phyloP scores from a whole-genome alignment of 1,284 basidiomycete species.

The Austroboletus niveus region DNA sequence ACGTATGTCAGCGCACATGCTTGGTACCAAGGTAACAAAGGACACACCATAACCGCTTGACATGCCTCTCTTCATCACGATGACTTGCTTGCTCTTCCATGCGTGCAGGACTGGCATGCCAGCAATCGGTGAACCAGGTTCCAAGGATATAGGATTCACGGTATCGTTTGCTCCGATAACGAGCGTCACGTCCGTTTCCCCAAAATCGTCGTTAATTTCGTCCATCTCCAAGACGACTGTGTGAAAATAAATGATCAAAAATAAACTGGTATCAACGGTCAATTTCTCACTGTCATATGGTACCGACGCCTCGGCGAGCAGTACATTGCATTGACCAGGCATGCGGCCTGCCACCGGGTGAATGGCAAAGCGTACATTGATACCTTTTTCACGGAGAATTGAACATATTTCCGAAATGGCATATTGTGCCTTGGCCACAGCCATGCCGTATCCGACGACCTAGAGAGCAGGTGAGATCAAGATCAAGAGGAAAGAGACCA shows the following conservation, averaged over 20 bases:
- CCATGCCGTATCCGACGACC: constrained; percentile 90
- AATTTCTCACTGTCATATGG: constrained; percentile 75
- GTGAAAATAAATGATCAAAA: not conserved
- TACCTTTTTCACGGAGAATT: constrained; percentile 65
- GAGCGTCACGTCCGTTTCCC: constrained; percentile 78
- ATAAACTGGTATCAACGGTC: constrained; percentile 2
- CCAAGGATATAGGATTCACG: constrained; percentile 86
- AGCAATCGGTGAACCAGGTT: constrained; percentile 80
- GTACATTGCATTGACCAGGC: constrained; percentile 85
- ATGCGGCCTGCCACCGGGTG: constrained; percentile 72
- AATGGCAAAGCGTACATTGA: constrained; percentile 72
- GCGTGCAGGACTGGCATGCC: constrained; percentile 88
- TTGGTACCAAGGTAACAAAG: constrained; percentile 1
- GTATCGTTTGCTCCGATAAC: constrained; percentile 90
- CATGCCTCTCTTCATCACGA: constrained; percentile 89
- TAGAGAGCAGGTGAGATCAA: constrained; percentile 25
- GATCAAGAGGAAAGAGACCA: not conserved
- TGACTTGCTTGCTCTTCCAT: constrained; percentile 88
- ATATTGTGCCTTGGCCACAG: constrained; percentile 85
- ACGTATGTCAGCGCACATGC: constrained; percentile 2
- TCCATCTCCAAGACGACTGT: constrained; percentile 87
- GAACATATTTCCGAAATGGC: constrained; percentile 80
- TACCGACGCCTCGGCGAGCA: constrained; percentile 83
- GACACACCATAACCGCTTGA: constrained; percentile 74
- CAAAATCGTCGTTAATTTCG: constrained; percentile 88